Conservation (phyloP, 106 monocot genomes). For the Gastrodia elata region DNA sequence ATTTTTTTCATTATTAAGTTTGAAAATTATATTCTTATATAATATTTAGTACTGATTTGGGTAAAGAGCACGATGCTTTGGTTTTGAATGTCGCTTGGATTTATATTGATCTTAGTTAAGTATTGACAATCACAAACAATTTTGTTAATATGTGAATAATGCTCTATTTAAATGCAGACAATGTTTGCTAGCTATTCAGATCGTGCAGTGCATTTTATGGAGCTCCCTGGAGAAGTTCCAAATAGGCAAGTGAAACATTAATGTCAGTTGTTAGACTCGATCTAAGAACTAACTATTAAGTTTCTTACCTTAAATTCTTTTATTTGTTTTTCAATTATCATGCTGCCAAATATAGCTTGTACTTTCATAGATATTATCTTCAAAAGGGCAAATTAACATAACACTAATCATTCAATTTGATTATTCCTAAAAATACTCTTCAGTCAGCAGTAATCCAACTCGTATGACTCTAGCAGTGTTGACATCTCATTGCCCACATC, state of each 20-base stretch:
- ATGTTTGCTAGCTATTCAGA: slow-evolving; percentile 79
- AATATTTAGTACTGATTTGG: neutral
- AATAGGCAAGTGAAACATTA: slow-evolving; percentile 52
- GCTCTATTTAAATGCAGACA: slow-evolving; percentile 35
- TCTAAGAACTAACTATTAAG: neutral
- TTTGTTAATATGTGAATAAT: neutral
- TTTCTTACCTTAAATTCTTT: neutral
- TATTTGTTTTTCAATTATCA: neutral
- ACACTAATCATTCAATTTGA: neutral
- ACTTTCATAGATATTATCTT: neutral
- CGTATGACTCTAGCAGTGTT: neutral
- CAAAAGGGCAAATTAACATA: neutral
- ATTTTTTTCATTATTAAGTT: neutral
- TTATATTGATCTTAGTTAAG: neutral
- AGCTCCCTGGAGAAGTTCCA: slow-evolving; percentile 98
- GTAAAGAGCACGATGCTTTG: neutral
- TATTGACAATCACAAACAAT: neutral
- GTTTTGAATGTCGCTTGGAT: neutral
- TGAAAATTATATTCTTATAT: neutral
- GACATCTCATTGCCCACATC: neutral
- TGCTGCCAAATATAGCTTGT: neutral
- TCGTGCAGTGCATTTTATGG: slow-evolving; percentile 92
- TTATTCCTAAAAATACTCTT: neutral
- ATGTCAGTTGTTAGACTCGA: neutral
- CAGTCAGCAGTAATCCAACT: neutral